Base-by-base conservation (phyloP, 2,329 filamentous ascomycete genomes). In the Lecanosticta acicola region DNA sequence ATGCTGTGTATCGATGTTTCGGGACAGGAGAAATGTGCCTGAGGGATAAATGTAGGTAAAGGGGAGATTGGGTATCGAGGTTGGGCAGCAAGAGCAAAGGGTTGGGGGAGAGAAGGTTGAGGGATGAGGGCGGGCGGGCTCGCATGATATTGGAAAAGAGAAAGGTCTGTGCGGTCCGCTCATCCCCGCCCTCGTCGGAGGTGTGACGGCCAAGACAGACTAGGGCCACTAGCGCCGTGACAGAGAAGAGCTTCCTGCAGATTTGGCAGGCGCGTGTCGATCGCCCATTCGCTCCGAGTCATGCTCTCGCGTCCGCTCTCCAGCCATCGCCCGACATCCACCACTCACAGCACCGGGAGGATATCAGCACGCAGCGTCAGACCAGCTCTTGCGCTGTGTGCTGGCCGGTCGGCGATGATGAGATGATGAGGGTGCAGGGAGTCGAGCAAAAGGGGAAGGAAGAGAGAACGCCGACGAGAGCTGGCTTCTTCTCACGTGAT, bases 141-240 rank as follows among this genome's bases (percentile, higher is more conserved):
- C 45, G 48, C 24, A 29, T 53, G 47, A 59, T 59, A 59, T 58
- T n/a, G 57, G 54, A 38, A 46, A 39, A 35, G 43, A 19, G 29
- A 32, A 21, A 3, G 18, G 36, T 17, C 2, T 32, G 29, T 36
- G 39, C 44, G 18, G 17, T n/a, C n/a, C n/a, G n/a, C n/a, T n/a
- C n/a, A n/a, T n/a, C n/a, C n/a, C n/a, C n/a, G n/a, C n/a, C 21
- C 39, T 33, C 39, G 32, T 18, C 17, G 14, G n/a, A n/a, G n/a
- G n/a, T n/a, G n/a, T 41, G 43, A n/a, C 26, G 19, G 32, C n/a
- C 19, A n/a, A 16, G 38, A 29, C 19, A 36, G n/a, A n/a, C n/a
- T n/a, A n/a, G n/a, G n/a, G n/a, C n/a, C n/a, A 29, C 11, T 42
- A 29, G 44, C 29, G 43, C 20, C 14, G 38, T 41, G 44, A 41